Evolutionary conservation across 495 filamentous ascomycete genomes (phyloP), one percentile per base, ranked within the genome.

Genomic region (Daldinia childiae): DNA sequence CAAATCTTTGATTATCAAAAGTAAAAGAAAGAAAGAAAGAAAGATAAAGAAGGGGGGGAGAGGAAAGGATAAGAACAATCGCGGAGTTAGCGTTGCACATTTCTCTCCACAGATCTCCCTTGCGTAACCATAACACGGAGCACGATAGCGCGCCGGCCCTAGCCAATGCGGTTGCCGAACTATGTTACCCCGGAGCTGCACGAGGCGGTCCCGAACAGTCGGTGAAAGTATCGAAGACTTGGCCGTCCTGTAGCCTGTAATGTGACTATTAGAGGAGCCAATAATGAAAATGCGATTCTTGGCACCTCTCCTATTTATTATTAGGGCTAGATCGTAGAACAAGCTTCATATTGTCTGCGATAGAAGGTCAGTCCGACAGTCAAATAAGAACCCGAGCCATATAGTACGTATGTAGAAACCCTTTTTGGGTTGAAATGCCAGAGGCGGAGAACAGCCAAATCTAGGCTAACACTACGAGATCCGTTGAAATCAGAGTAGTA

Each of bases 131-230:
- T 54, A 27, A 54, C 24, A 50, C 43, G 41, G 55, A 54, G 32
- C 14, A 52, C 41, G 39, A 21, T 65, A 26, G 27, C 60, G 15
- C 30, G 60, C 29, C 43, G 50, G 56, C 19, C 21, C 63, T 15
- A 12, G 36, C 43, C 59, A 66, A 58, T 57, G 56, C 51, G 48
- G 15, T 34, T 21, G 55, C 60, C 60, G 50, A 65, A 39, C 48
- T 68, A 65, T 63, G 41, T 50, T 54, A 72, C 32, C 70, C 70
- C 70, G 64, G 60, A 62, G 64, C 70, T 68, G 64, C 56, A 61
- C n/a, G 30, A 72, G 64, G 48, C 48, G 64, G 70, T 62, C 60
- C 60, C 55, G 70, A 72, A 72, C 64, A 64, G 64, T 72, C 70
- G 70, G 70, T 72, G 60, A 68, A 58, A 24, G 45, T 45, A 50